Evolutionary conservation across 208 protist species (phyloP).

Genomic region (Trypanosoma mega): DNA sequence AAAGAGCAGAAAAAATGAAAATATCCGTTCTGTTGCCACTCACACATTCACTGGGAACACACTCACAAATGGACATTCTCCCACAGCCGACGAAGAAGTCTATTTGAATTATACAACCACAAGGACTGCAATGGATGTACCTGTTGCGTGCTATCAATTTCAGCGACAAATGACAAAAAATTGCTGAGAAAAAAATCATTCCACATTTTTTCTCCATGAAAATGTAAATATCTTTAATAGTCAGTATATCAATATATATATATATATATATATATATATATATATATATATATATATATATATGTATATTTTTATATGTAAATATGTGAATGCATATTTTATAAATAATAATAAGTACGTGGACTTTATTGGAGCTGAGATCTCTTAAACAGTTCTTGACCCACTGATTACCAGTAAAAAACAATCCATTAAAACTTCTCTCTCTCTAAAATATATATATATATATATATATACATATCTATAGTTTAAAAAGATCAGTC

Average conservation of each 20-base stretch:
- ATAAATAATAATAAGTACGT: too few relatives aligned
- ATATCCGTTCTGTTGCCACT: background rate
- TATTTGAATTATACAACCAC: conserved; percentile 37
- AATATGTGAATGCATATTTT: background rate
- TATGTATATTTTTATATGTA: conserved; percentile 7
- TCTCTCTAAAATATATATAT: too few relatives aligned
- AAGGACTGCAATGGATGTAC: conserved; percentile 34
- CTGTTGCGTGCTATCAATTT: conserved; percentile 47
- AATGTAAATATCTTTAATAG: background rate
- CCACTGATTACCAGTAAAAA: too few relatives aligned
- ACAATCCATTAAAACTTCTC: too few relatives aligned
- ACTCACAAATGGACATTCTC: background rate
- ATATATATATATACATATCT: too few relatives aligned
- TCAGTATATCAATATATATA: background rate
- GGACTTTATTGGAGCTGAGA: too few relatives aligned
- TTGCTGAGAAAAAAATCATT: background rate
- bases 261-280: conserved; percentile 14
- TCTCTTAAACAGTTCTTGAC: too few relatives aligned
- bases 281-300: conserved; percentile 9
- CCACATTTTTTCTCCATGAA: background rate
- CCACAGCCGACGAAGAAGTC: conserved; percentile 18
- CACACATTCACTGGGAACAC: background rate
- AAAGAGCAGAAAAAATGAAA: background rate
- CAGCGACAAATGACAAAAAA: conserved; percentile 41
- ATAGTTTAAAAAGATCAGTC: too few relatives aligned